A percentile compares a stretch with the other conserved stretches of the same genome.
These are phyloP conservation scores for Boletus insuetus DNA, from an alignment of 768 basidiomycete genomes.

Conservation along the genomic window DNA sequence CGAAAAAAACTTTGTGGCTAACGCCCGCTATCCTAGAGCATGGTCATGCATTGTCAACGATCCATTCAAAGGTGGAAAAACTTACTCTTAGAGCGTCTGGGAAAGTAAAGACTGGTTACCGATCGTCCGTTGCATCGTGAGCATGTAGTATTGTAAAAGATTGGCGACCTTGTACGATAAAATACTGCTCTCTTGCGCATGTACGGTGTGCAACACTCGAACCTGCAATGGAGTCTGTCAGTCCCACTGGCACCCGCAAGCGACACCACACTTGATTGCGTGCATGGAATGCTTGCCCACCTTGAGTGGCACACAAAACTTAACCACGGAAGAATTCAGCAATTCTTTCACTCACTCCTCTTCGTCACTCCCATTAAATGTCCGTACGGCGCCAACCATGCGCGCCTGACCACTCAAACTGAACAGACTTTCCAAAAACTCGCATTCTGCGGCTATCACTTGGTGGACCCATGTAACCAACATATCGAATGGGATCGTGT, in stretches of 20 bases:
- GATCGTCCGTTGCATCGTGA: constrained; percentile 91
- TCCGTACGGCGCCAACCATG: constrained; percentile 75
- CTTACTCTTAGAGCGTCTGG: constrained; percentile 76
- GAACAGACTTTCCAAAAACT: constrained; percentile 89
- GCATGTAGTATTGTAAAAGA: constrained; percentile 89
- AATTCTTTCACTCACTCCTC: constrained; percentile 79
- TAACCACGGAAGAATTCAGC: constrained; percentile 79
- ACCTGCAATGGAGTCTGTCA: constrained; percentile 42
- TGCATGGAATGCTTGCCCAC: constrained; percentile 36
- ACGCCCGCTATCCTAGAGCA: constrained; percentile 67
- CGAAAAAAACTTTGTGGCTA: constrained; percentile 84
- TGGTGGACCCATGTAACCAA: constrained; percentile 99
- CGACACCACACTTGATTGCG: not conserved
- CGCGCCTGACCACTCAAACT: constrained; percentile 49
- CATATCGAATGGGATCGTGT: constrained; percentile 93
- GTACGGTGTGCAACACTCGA: constrained; percentile 90
- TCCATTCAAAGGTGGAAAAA: not conserved
- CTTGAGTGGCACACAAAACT: constrained; percentile 86
- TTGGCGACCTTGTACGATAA: constrained; percentile 91
- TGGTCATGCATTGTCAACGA: not conserved
- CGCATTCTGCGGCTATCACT: constrained; percentile 89
- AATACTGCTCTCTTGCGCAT: constrained; percentile 91
- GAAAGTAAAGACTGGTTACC: constrained; percentile 81
- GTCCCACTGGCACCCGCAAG: not conserved
- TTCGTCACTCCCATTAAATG: constrained; percentile 55